Evolutionary conservation across 768 basidiomycete species (phyloP), one percentile per base, ranked within the genome.

Genomic region (Udeniomyces megalosporus): DNA sequence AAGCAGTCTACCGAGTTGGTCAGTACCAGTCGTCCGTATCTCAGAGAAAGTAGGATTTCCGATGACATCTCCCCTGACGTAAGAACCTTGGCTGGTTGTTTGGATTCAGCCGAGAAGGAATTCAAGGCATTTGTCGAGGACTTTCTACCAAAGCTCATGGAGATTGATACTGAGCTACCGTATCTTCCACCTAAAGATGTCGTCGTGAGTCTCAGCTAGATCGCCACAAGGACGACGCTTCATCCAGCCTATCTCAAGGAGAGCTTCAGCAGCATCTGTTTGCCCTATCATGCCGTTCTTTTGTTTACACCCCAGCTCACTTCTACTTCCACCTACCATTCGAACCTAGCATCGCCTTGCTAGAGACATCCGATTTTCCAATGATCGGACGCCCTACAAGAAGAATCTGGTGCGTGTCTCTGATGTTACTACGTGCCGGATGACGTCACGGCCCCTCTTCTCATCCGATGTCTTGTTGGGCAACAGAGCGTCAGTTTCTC

Each of bases 321-420:
- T n/a, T n/a, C n/a, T n/a, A n/a, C n/a, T n/a, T n/a, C n/a, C n/a
- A n/a, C n/a, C n/a, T n/a, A n/a, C n/a, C n/a, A n/a, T n/a, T n/a
- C n/a, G n/a, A n/a, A n/a, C n/a, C n/a, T n/a, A n/a, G n/a, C 88
- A 97, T 72, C 78, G 93, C 17, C 91, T 96, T 45, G 93, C 95
- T 71, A 83, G 92, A 49, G 93, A 96, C 71, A 35, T 93, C 26
- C 81, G 91, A 15, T 95, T 93, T 74, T 88, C 86, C 70, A 88
- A 66, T 17, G 66, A 69, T 26, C 65, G 67, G 75, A 99, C 93
- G 4, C 93, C 93, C 0, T 99, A 99, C 76, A 97, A 97, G 75
- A 42, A 35, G 15, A 50, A 48, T 22, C 47, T 59, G 42, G 52
- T 46, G 15, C 5, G 24, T 45, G 11, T 46, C 0, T 0, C 31